Conservation (phyloP, 2,329 filamentous ascomycete genomes). For the Beauveria medogensis region DNA sequence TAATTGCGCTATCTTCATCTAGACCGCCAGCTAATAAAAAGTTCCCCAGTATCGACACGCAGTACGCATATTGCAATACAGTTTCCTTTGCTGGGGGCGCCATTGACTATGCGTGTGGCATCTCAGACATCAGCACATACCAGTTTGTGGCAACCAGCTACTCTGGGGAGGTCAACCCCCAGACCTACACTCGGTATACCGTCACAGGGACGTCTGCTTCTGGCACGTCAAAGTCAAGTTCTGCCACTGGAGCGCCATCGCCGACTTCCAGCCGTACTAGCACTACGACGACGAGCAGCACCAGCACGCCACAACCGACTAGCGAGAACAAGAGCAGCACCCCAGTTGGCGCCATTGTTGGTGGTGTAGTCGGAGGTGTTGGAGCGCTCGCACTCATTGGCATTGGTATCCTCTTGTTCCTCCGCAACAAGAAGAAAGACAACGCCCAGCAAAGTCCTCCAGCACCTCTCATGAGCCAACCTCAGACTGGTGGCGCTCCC, state of each 20-base stretch:
- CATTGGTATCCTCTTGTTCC: conserved; percentile 23
- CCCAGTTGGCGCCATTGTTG: conserved; percentile 29
- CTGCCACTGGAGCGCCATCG: not conserved
- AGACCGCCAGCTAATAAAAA: conserved; percentile 14
- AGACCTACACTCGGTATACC: conserved; percentile 22
- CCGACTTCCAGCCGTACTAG: not conserved
- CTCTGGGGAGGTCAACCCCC: conserved; percentile 25
- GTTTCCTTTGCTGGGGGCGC: conserved; percentile 33
- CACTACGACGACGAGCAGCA: conserved; percentile 5
- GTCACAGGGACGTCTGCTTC: conserved; percentile 5
- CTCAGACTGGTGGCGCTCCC: not conserved
- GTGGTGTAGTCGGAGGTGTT: conserved; percentile 30
- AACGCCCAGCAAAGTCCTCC: conserved; percentile 5
- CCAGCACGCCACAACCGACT: not conserved
- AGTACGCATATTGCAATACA: conserved; percentile 36
- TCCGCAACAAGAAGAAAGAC: conserved; percentile 22
- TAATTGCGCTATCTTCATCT: not conserved
- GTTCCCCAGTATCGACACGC: conserved; percentile 25
- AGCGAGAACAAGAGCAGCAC: conserved; percentile 12
- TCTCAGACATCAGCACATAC: conserved; percentile 22
- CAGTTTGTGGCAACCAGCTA: conserved; percentile 34
- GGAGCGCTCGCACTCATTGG: conserved; percentile 24
- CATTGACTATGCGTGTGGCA: conserved; percentile 37
- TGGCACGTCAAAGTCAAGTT: not conserved
- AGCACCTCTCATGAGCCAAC: conserved; percentile 9